Evolutionary conservation across 2,329 filamentous ascomycete genomes (phyloP).

Genomic region (Aureobasidium sp.): DNA sequence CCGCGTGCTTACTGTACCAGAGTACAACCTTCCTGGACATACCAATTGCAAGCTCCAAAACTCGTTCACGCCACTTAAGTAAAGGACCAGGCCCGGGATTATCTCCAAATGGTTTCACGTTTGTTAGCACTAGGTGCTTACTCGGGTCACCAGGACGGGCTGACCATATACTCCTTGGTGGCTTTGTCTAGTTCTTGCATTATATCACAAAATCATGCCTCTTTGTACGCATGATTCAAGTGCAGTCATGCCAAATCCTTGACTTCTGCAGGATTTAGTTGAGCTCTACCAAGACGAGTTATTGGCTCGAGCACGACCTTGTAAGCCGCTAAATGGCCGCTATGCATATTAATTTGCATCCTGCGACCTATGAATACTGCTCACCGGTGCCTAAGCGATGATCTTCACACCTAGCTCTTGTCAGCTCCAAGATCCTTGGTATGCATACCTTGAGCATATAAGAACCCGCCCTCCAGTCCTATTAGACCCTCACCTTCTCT

Average conservation of each 20-base stretch:
- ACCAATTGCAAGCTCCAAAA: no score
- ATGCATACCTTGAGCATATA: not conserved
- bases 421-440: not conserved
- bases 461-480: not conserved
- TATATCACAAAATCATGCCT: not conserved
- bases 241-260: not conserved
- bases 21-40: not conserved
- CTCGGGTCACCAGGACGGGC: no score
- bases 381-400: not conserved
- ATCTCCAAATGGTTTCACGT: no score
- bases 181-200: not conserved
- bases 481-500: no score
- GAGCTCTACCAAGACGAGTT: not conserved
- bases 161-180: no score
- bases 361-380: not conserved
- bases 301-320: not conserved
- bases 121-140: no score
- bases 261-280: not conserved
- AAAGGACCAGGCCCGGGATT: no score
- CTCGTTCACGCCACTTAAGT: no score
- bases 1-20: not conserved
- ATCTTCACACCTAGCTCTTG: not conserved
- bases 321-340: not conserved
- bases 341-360: not conserved
- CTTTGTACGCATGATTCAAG: not conserved